Evolutionary conservation across 345 rosid genomes (phyloP), one percentile per base, ranked within the genome.

Genomic region (Raphanus sativus): DNA sequence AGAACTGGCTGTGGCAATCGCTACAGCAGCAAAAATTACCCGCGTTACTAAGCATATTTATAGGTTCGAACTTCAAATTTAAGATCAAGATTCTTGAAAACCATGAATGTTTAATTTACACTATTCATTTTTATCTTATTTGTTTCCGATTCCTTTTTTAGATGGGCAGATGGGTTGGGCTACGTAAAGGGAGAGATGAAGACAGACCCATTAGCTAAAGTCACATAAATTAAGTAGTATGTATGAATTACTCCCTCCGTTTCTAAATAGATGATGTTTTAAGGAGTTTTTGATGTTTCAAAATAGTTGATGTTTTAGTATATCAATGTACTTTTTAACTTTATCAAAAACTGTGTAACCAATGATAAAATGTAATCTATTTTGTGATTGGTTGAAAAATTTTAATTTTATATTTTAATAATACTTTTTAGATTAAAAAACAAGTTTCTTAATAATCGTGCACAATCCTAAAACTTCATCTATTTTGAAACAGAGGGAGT

Each of bases 111-210:
- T 11, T 40, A 40, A 40, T 40, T 40, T 40, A 40, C 10, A 10
- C 48, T 10, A 11, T 40, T 40, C 48, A 9, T 10, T 40, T 40
- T 10, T 40, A 40, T 45, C 21, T 59, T 34, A 28, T 59, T 12
- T 67, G 5, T 42, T 67, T 38, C 29, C 17, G 40, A 38, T 76
- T 54, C 62, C 42, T 3, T 54, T 62, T 40, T 77, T 29, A 69
- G 55, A 62, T 75, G 69, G 6, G 34, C 33, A 45, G 2, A 32
- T 34, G 17, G 16, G 26, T 40, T 40, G 13, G 48, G 12, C 42
- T 50, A 58, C 38, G 24, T 62, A 61, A n/a, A 61, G 40, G 12
- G 30, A 59, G 28, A 61, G 45, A 62, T 50, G 64, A 69, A 55
- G 63, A 62, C 15, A 34, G 2, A 61, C 75, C 33, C 62, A 61